Evolutionary conservation across 495 filamentous ascomycete species (phyloP).

Genomic region (Opeltia flavorubescens): DNA sequence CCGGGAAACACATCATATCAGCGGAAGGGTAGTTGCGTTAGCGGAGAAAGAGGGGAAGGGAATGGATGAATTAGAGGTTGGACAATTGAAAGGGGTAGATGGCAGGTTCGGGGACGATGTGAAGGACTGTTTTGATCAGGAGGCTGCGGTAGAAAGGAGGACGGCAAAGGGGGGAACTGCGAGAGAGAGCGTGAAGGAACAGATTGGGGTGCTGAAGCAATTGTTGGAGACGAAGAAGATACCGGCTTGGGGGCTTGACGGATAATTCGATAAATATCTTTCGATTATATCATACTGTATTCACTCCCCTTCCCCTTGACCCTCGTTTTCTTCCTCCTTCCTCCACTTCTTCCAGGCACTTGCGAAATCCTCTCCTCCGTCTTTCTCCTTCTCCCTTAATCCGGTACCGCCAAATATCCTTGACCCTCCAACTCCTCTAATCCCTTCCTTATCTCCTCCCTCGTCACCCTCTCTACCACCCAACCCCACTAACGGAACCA

Average conservation of each 20-base stretch:
- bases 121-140: conserved; percentile 62
- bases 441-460: not conserved
- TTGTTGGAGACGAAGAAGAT: conserved; percentile 2
- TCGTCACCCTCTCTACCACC: conserved; percentile 9
- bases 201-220: conserved; percentile 57
- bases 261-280: too few species aligned
- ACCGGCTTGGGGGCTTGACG: not conserved
- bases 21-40: conserved; percentile 62
- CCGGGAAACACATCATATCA: conserved; percentile 79
- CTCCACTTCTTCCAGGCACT: conserved; percentile 9
- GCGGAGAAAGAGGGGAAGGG: conserved; percentile 54
- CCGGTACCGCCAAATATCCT: not conserved
- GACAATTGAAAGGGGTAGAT: conserved; percentile 62
- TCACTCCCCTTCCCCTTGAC: not conserved
- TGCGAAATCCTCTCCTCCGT: not conserved
- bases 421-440: not conserved
- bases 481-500: conserved; percentile 58
- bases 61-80: conserved; percentile 63
- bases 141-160: conserved; percentile 74
- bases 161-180: conserved; percentile 73
- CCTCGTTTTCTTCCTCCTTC: not conserved
- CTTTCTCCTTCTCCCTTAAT: not conserved
- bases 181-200: conserved; percentile 56
- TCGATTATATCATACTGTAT: too few species aligned
- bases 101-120: conserved; percentile 65